Base-by-base conservation (phyloP, 805 yeast species). In the Hermanozyma aechmeae region DNA sequence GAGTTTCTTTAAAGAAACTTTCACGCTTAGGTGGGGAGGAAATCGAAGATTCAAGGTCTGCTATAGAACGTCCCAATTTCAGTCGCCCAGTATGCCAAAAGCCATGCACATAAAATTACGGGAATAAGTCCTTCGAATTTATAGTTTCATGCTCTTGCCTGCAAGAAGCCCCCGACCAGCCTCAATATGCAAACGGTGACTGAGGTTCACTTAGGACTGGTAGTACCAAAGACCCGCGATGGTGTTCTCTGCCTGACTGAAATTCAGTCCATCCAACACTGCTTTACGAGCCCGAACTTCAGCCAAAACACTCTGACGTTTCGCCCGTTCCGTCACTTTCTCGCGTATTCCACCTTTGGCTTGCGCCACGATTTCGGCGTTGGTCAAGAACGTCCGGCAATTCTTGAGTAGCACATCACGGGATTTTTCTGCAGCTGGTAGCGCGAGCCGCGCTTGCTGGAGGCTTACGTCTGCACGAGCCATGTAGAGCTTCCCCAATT, bases 391-490 rank as follows among this genome's bases (percentile, higher is more conserved):
- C 3, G 57, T 62, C 24, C 51, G 59, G 25, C 61, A 46, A 32
- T 72, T 72, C 9, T 50, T 45, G 5, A 51, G 32, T 13, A 72
- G 45, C 1, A 64, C 41, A 3, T 33, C 37, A 13, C 34, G 33
- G 38, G 56, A 53, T 11, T 52, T 51, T 2, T 35, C 33, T 0
- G 68, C 59, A 15, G 51, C 45, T 7, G 51, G 54, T 15, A 30
- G 35, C 12, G 45, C 46, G 0, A 43, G 28, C 25, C 53, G 58
- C n/a, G 65, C 50, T 31, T 76, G 50, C 42, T 69, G 75, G 9
- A 68, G 40, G 31, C 70, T 76, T 3, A 71, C 56, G 40, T 72
- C 78, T 2, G 73, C 62, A 27, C 77, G 51, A 18, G 68, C 72
- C n/a, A 70, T 63, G 18, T 61, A 40, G 1, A 71, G 48, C 6